Base-by-base conservation (phyloP, 805 yeast genomes). In the Candida pseudoglaebosa region DNA sequence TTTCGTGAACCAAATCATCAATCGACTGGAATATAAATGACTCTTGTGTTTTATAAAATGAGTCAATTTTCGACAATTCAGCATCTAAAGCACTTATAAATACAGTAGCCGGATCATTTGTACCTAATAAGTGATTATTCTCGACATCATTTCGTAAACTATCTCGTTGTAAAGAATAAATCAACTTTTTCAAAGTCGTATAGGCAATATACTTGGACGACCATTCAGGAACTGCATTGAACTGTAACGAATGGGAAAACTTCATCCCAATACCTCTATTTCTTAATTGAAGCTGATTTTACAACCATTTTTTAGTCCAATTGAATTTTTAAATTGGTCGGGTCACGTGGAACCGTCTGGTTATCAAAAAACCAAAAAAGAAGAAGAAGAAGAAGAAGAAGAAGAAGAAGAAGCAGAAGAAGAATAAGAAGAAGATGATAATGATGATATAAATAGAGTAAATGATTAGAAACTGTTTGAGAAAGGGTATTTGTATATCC, bases 151-250 rank as follows among this genome's bases (percentile, higher is more conserved):
- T 45, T 30, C 62, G 46, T 38, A 65, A 50, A 17, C 57, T 55
- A 29, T 84, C 88, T 52, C 90, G 73, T 55, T 93, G 97, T 34
- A 91, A 70, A 13, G 80, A 70, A 59, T 90, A 91, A 20, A 90
- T 84, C 30, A 85, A 73, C 64, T 86, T 87, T 60, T 93, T 91
- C 42, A 93, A 69, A 28, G 85, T 81, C 1, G 95, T 84, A 61
- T 91, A 91, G 39, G 95, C 90, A 40, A 91, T 82, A 61, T 91
- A 91, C 57, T 85, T 80, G 19, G 95, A 81, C 9, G 95, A 78
- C 99, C 99, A 91, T 60, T 93, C 98, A 2, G 99, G 97, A 4
- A 93, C 98, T 17, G 98, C 96, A 61, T 91, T 91, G 65, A 91
- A 90, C 72, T 91, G 96, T 47, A 91, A 67, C 4, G 96, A 86